Base-by-base conservation (phyloP, 495 filamentous ascomycete species). In the Xylaria palmicola region DNA sequence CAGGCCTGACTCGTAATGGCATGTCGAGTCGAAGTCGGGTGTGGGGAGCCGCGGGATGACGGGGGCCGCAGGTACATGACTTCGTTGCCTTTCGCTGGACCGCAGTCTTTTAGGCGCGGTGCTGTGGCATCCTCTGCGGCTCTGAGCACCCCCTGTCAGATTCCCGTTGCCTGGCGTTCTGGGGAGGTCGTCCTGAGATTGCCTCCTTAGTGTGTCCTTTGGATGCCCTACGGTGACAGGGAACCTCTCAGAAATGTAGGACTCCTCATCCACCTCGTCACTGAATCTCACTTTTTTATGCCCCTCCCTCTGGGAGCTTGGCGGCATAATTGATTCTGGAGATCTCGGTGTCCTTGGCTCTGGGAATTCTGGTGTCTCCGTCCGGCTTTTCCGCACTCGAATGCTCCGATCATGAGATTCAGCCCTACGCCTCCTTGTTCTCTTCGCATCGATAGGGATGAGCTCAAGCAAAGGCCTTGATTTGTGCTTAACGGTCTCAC, bases 31-130 rank as follows among this genome's bases (percentile, higher is more conserved):
- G 20, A 71, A 58, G 51, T 71, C 66, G 4, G 69, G 69, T 12
- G 69, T 71, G n/a, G 69, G 64, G 9, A 71, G 64, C 40, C 69
- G 64, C 12, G 66, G 60, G 36, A 71, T 67, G 29, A 50, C 51
- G 6, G 69, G 69, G 17, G 69, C 64, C 19, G 41, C 51, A 37
- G 69, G 69, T 7, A 67, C 56, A 37, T 59, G 34, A 19, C 30
- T 13, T 17, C 49, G 51, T 27, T 62, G 40, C 56, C 41, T 63
- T 10, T 65, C 48, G 9, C 39, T 50, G 37, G 27, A 7, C 1
- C 40, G 29, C 19, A 22, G 40, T 22, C 27, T 48, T 39, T 22
- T 48, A 54, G 39, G 29, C 22, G 32, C 19, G 29, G 22, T 12
- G 20, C 48, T 55, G 1, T 22, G 24, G 40, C 37, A 15, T 4